A percentile compares a stretch with the other conserved stretches of the same genome.
Conservation (phyloP, 2,329 filamentous ascomycete genomes). For the Fusarium sp. region DNA sequence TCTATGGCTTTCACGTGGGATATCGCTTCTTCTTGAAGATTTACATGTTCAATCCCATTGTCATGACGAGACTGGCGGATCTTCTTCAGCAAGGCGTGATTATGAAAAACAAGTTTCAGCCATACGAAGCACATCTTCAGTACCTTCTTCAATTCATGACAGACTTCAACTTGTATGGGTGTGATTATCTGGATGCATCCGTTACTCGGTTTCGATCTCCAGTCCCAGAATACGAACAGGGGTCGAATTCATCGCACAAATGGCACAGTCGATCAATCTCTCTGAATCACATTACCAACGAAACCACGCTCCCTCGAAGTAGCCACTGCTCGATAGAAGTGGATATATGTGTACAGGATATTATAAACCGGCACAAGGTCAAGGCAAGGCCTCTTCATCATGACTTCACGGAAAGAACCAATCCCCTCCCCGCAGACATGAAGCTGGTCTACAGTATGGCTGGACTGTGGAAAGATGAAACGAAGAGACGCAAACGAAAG, state of each 20-base stretch:
- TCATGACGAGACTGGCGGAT: constrained; percentile 88
- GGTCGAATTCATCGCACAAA: constrained; percentile 67
- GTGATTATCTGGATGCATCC: constrained; percentile 79
- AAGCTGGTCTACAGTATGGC: constrained; percentile 96
- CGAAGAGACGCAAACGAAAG: constrained; percentile 75
- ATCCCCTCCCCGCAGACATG: constrained; percentile 69
- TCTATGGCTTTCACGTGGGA: constrained; percentile 95
- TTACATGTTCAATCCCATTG: constrained; percentile 86
- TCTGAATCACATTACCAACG: constrained; percentile 57
- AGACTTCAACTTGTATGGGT: constrained; percentile 97
- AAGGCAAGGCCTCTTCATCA: constrained; percentile 83
- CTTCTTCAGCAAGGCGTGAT: constrained; percentile 88
- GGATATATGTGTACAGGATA: constrained; percentile 88
- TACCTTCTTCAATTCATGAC: constrained; percentile 97
- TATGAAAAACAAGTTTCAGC: constrained; percentile 84
- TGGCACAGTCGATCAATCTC: constrained; percentile 84
- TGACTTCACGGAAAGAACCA: constrained; percentile 78
- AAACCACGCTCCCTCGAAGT: constrained; percentile 72
- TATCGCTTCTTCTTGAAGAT: constrained; percentile 93
- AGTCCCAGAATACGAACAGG: constrained; percentile 73
- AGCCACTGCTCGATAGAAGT: constrained; percentile 92
- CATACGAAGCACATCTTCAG: constrained; percentile 92
- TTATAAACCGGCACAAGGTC: constrained; percentile 81
- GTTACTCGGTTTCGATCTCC: constrained; percentile 78
- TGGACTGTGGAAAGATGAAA: constrained; percentile 90